Base-by-base conservation (phyloP, 495 filamentous ascomycete species). In the Apodospora peruviana region DNA sequence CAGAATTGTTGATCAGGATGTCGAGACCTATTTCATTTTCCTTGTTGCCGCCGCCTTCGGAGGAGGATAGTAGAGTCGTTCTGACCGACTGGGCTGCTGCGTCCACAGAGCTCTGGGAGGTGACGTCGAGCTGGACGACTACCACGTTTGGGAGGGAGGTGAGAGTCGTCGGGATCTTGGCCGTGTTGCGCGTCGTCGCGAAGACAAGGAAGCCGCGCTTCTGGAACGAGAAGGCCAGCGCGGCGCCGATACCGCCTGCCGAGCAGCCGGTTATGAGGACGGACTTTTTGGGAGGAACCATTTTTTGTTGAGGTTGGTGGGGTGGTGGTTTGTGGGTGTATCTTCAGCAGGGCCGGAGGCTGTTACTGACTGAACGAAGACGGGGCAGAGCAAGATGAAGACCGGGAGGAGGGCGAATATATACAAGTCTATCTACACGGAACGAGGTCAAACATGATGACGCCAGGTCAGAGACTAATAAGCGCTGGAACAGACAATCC, bases 1-100 rank as follows among this genome's bases (percentile, higher is more conserved):
- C 79, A 40, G 79, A 76, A 49, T 82, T 82, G 55, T 83, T 82
- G 38, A 83, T 60, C 5, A 84, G 66, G 18, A 73, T 59, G 42
- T 78, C 71, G 5, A 84, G 67, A 12, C 47, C 59, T n/a, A n/a
- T n/a, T n/a, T n/a, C n/a, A n/a, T n/a, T n/a, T 14, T 63, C 65
- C 19, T 53, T 64, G 0, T 64, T 71, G 16, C 48, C n/a, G 5
- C 9, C 11, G 44, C 23, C 7, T n/a, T 25, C 49, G 21, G 23
- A 11, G n/a, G n/a, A n/a, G n/a, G n/a, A n/a, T n/a, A n/a, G n/a
- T 10, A 40, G 37, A 8, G 37, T 40, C 37, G 14, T 40, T 18
- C 18, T 16, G 42, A 49, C 50, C 16, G 50, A 10, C 29, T 20
- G 18, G 19, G 21, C 49, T 19, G 54, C 54, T 9, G 22, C 38